Conservation (phyloP, 257 asterid genomes). For the Lycium barbarum region DNA sequence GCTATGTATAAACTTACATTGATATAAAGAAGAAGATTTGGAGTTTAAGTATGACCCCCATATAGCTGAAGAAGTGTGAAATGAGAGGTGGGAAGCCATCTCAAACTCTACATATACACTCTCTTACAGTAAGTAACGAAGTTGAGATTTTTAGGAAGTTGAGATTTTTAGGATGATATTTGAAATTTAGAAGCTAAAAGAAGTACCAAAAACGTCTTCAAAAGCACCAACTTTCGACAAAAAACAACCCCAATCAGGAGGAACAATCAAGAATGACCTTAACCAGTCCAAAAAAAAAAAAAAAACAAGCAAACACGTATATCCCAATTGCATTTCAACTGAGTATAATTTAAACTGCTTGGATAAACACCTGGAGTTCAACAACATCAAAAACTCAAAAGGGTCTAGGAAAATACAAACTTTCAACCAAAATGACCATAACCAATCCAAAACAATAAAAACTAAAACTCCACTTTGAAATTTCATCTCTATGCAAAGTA, state of each 20-base stretch:
- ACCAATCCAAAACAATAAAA: background rate
- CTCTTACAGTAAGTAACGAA: background rate
- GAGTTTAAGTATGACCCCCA: conserved; percentile 48
- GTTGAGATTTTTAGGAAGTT: background rate
- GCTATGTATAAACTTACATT: conserved; percentile 42
- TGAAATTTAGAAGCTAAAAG: background rate
- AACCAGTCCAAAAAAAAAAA: background rate
- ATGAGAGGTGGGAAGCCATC: conserved; percentile 77
- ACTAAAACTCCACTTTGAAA: background rate
- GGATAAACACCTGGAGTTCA: background rate
- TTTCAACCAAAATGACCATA: too few species aligned
- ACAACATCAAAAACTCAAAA: background rate
- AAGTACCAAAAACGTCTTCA: background rate
- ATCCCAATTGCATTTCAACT: background rate
- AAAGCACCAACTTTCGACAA: background rate
- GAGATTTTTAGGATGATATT: too few species aligned
- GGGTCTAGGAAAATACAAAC: too few species aligned
- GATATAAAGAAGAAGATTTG: conserved; percentile 47
- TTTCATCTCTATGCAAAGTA: background rate
- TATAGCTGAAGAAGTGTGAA: conserved; percentile 53
- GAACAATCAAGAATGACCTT: conserved; percentile 2
- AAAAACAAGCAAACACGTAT: background rate
- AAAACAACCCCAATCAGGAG: background rate
- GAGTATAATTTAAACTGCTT: background rate
- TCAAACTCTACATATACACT: conserved; percentile 2